Base-by-base conservation (phyloP, 1,139 yeast genomes). In the Taphrina populina region DNA sequence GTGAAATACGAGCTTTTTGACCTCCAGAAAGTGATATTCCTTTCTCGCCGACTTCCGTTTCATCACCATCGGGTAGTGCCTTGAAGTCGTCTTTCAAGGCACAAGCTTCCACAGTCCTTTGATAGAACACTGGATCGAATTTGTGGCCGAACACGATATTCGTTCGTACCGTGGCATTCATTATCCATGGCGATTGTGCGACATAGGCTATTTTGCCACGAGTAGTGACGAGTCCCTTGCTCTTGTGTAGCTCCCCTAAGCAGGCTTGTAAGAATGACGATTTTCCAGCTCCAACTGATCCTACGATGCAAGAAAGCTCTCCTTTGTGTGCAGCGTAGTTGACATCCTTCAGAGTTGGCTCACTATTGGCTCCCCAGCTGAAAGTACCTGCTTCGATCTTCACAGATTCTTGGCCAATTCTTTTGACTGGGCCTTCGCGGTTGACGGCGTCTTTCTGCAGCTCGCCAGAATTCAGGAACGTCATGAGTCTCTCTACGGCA, bases 21-120 rank as follows among this genome's bases (percentile, higher is more conserved):
- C 98, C 98, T 59, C 98, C 98, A 47, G 96, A 87, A 58, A 92
- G 75, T 11, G 96, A 87, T 58, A 92, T 88, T 64, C 98, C 98
- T 72, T 90, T 92, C 71, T 92, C 98, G 62, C 98, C 98, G 52
- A 92, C 97, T 65, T 85, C 79, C 1, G 98, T 90, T 57, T 75
- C 74, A 68, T 92, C 97, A 51, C 97, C 96, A 66, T 87, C 86
- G 2, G 95, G 86, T 54, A 92, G 74, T 33, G 84, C 80, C 24
- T 78, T 78, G 62, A 92, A 76, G 71, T 92, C 98, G 45, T 81
- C 81, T n/a, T 76, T 71, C 65, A 92, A 76, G 4, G 96, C 96
- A 76, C 98, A 92, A 0, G 96, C 96, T 59, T 80, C 80, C 58
- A 92, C 73, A 1, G 95, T 88, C 63, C 78, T 78, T 33, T 83